Percentiles rank a stretch among this genome's conserved stretches.
Evolutionary conservation across 768 basidiomycete genomes (phyloP).

Genomic region (Suillus lakei): DNA sequence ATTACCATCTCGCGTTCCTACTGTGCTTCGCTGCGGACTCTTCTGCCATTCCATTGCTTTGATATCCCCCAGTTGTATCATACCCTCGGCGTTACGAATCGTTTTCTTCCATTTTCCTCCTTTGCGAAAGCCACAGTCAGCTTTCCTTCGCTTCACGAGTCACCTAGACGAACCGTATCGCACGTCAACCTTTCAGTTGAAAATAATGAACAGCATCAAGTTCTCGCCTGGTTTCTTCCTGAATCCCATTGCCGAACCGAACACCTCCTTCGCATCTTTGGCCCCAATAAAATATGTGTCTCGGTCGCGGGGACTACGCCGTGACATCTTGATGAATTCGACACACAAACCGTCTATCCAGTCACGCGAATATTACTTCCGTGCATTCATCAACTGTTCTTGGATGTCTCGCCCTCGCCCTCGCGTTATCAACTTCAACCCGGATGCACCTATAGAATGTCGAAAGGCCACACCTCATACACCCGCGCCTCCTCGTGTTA

Average conservation of each 20-base stretch:
- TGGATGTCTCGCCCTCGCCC: slow-evolving; percentile 36
- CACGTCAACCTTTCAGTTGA: background rate
- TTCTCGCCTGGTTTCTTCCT: background rate
- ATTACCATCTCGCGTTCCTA: background rate
- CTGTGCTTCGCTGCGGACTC: background rate
- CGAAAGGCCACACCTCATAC: background rate
- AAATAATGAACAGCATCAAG: background rate
- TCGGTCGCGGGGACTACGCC: background rate
- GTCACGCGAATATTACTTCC: slow-evolving; percentile 49
- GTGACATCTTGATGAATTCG: background rate
- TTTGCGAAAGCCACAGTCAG: slow-evolving; percentile 1
- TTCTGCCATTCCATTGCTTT: background rate
- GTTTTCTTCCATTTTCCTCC: background rate
- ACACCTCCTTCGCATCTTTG: background rate
- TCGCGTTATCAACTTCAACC: slow-evolving; percentile 25
- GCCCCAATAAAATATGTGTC: background rate
- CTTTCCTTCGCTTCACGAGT: background rate
- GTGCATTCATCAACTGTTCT: slow-evolving; percentile 48
- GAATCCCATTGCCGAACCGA: background rate
- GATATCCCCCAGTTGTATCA: background rate
- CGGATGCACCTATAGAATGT: slow-evolving; percentile 22
- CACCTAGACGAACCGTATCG: background rate
- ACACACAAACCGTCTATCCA: background rate
- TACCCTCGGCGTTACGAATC: background rate
- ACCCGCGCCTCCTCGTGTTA: background rate